Conservation (phyloP, 164 flowering plant species). For the Piper betle region DNA sequence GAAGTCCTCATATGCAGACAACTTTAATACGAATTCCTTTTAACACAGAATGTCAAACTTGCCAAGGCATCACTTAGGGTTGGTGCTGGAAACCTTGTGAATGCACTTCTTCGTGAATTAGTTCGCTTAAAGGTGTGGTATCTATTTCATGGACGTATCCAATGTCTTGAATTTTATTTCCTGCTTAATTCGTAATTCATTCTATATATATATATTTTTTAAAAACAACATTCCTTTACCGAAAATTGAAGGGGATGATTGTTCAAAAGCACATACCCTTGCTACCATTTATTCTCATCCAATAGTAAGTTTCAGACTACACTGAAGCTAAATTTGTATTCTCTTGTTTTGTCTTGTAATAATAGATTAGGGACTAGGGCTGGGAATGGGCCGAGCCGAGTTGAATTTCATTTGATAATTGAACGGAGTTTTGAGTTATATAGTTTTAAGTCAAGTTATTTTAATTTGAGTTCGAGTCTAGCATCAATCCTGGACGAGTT, state of each 20-base stretch:
- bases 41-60: conserved; percentile 70
- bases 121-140: conserved; percentile 51
- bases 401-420: no score
- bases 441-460: no score
- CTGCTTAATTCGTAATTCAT: background rate
- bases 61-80: conserved; percentile 82
- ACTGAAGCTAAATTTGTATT: background rate
- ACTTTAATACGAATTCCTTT: background rate
- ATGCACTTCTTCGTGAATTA: conserved; percentile 76
- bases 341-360: background rate
- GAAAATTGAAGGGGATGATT: conserved; percentile 72
- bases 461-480: no score
- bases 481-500: no score
- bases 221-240: conserved; percentile 67
- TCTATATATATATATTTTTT: conserved; percentile 28
- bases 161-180: background rate
- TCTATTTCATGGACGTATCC: background rate
- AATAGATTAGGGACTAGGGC: background rate
- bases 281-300: conserved; percentile 91
- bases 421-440: no score
- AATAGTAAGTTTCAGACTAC: conserved; percentile 42
- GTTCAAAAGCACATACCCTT: conserved; percentile 80
- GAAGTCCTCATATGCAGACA: background rate
- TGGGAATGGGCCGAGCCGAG: no score
- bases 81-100: conserved; percentile 94